These are phyloP conservation scores for Flaveria brownii DNA, from an alignment of 129 eudicot species.

Conservation along the genomic window DNA sequence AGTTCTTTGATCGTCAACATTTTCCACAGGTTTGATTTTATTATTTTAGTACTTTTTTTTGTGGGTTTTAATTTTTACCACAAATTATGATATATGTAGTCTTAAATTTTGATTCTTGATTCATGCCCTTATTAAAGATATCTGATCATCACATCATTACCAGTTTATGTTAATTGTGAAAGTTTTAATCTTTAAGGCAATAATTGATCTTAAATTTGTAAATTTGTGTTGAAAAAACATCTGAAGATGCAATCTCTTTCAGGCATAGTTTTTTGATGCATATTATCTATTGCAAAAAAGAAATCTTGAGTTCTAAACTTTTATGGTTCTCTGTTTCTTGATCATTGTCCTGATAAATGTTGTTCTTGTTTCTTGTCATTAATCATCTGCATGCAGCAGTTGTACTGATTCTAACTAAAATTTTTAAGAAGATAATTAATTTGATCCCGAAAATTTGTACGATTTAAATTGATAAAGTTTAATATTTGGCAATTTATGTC, in stretches of 20 bases:
- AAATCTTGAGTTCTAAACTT: not conserved
- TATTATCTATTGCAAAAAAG: not conserved
- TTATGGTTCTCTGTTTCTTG: slow-evolving; percentile 13
- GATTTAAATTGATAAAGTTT: not conserved
- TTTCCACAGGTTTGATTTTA: slow-evolving; percentile 28
- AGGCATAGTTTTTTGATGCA: not conserved
- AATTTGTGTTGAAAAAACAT: slow-evolving; percentile 3
- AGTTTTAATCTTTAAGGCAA: not conserved
- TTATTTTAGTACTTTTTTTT: not conserved
- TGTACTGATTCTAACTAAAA: not conserved
- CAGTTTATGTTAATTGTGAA: not conserved
- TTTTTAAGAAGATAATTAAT: too few relatives aligned
- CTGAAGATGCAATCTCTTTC: slow-evolving; percentile 3
- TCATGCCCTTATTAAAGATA: not conserved
- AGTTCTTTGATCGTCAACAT: slow-evolving; percentile 16
- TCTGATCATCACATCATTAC: not conserved
- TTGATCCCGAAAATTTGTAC: not conserved
- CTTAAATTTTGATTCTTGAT: not conserved
- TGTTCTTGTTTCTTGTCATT: slow-evolving; percentile 13
- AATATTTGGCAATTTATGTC: not conserved
- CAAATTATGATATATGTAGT: not conserved
- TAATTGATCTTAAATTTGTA: slow-evolving; percentile 15
- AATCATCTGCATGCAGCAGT: slow-evolving; percentile 5
- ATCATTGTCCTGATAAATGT: not conserved
- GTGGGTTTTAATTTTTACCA: not conserved